Evolutionary conservation across 1,284 basidiomycete species (phyloP).

Genomic region (Ceratobasidium sp.): DNA sequence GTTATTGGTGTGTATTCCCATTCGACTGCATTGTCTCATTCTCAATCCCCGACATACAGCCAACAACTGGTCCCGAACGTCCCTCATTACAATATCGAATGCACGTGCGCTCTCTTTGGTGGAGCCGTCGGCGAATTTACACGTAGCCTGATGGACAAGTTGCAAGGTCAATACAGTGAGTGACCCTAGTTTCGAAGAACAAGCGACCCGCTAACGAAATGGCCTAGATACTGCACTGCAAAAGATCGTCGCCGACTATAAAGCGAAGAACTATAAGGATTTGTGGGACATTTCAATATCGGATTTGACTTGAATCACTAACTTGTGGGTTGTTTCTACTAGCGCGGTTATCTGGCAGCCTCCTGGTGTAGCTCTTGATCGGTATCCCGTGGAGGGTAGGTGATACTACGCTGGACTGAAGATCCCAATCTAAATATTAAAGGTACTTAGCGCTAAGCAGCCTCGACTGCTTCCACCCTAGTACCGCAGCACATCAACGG

Average conservation of each 20-base stretch:
- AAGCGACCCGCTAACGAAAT: not conserved
- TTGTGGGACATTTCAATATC: constrained; percentile 51
- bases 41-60: constrained; percentile 44
- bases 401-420: not conserved
- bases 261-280: constrained; percentile 50
- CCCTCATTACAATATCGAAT: constrained; percentile 53
- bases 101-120: constrained; percentile 54
- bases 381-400: constrained; percentile 54
- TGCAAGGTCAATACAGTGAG: constrained; percentile 53
- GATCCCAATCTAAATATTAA: not conserved
- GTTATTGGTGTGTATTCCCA: constrained; percentile 52
- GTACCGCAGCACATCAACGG: constrained; percentile 54
- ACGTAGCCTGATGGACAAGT: constrained; percentile 54
- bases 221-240: constrained; percentile 52
- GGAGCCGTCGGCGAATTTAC: constrained; percentile 55
- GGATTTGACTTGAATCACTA: constrained; percentile 49
- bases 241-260: constrained; percentile 53
- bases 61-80: constrained; percentile 50
- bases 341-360: constrained; percentile 54
- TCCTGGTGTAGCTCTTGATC: constrained; percentile 53
- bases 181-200: not conserved
- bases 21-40: not conserved
- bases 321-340: constrained; percentile 17
- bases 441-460: constrained; percentile 52
- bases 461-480: constrained; percentile 59